A percentile compares a stretch with the other conserved stretches of the same genome.
Evolutionary conservation across 2,329 filamentous ascomycete species (phyloP).

Genomic region (Rhytidhysteron rufulum): DNA sequence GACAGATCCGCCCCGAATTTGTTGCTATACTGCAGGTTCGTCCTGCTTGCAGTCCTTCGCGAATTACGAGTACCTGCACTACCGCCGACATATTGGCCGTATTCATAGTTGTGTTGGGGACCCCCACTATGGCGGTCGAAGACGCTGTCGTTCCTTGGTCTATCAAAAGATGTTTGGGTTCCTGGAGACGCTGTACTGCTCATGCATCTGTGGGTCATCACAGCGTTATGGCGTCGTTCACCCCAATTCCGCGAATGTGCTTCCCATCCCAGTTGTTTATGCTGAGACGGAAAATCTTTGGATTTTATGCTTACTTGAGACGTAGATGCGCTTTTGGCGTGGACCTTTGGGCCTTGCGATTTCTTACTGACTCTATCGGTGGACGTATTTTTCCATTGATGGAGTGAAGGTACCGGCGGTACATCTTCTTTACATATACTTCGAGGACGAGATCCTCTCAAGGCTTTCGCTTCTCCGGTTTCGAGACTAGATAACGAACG

Average conservation of each 20-base stretch:
- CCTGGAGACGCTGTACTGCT: no score
- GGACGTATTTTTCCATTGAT: slow-evolving; percentile 5
- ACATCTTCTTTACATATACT: slow-evolving; percentile 15
- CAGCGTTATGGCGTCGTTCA: slow-evolving; percentile 23
- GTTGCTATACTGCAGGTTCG: slow-evolving; percentile 25
- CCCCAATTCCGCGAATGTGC: slow-evolving; percentile 22
- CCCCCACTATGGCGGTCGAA: slow-evolving; percentile 35
- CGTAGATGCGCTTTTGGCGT: slow-evolving; percentile 12
- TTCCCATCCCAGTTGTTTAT: slow-evolving; percentile 18
- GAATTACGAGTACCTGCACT: slow-evolving; percentile 32
- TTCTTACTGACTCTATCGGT: no score
- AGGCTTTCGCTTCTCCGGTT: slow-evolving; percentile 18
- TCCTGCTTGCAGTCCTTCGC: slow-evolving; percentile 25
- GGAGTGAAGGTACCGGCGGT: slow-evolving; percentile 24
- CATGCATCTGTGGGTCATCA: no score
- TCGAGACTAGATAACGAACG: slow-evolving; percentile 18
- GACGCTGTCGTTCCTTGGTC: slow-evolving; percentile 1
- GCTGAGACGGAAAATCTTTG: slow-evolving; percentile 7
- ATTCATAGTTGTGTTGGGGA: slow-evolving; percentile 32
- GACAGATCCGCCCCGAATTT: slow-evolving; percentile 30
- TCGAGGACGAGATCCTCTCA: slow-evolving; percentile 12
- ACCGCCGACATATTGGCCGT: slow-evolving; percentile 29
- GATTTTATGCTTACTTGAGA: slow-evolving; percentile 16
- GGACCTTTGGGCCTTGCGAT: slow-evolving; percentile 6
- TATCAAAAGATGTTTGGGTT: no score